These are phyloP conservation scores for Yamadazyma membranifaciens DNA, from an alignment of 1,139 yeast genomes.

Conservation along the genomic window DNA sequence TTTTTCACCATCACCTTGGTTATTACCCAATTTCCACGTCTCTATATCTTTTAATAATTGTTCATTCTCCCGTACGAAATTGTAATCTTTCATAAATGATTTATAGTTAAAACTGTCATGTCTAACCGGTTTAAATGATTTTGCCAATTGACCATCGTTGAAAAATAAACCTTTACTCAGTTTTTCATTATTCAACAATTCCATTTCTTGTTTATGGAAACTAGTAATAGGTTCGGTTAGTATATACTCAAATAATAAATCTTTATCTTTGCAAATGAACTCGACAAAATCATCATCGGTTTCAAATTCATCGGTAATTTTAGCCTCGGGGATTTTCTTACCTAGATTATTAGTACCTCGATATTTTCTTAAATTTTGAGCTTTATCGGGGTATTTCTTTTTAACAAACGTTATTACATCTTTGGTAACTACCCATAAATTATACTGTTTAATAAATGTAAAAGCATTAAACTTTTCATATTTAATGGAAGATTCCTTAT, in stretches of 20 bases:
- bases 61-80: conserved; percentile 10
- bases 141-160: conserved; percentile 10
- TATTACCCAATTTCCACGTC: conserved; percentile 1
- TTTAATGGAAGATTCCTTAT: conserved; percentile 22
- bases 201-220: conserved; percentile 32
- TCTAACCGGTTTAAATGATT: conserved; percentile 19
- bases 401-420: conserved; percentile 19
- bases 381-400: conserved; percentile 9
- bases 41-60: conserved; percentile 7
- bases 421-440: conserved; percentile 28
- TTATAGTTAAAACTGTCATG: conserved; percentile 24
- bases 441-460: conserved; percentile 30
- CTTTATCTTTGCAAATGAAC: conserved; percentile 21
- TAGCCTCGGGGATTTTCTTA: conserved; percentile 5
- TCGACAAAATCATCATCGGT: conserved; percentile 29
- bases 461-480: conserved; percentile 24
- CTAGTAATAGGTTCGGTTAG: conserved; percentile 27
- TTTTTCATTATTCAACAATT: conserved; percentile 15
- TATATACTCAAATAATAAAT: conserved; percentile 29
- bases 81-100: conserved; percentile 7
- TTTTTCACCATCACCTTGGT: not conserved
- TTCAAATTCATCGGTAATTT: conserved; percentile 22
- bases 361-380: conserved; percentile 10
- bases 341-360: conserved; percentile 10
- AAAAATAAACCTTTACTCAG: conserved; percentile 18